These are phyloP conservation scores for Croton setiger DNA, from an alignment of 441 rosid species.

Conservation along the genomic window DNA sequence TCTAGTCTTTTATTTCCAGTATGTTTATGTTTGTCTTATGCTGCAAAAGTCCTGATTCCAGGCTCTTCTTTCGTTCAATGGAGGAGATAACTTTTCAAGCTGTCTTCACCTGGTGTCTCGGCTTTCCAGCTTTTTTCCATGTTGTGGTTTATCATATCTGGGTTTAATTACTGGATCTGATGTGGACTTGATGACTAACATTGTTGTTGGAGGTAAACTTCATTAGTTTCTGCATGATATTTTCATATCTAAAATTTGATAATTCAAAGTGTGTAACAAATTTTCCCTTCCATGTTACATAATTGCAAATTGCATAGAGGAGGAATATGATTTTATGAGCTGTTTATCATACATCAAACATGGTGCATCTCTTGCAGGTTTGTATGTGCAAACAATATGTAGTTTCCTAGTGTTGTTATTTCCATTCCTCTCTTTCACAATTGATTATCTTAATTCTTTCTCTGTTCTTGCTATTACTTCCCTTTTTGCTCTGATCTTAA, in stretches of 20 bases:
- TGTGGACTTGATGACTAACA: conserved; percentile 36
- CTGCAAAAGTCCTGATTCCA: conserved; percentile 30
- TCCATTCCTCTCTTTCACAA: background rate
- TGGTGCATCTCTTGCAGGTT: conserved; percentile 81
- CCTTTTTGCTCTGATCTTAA: conserved; percentile 21
- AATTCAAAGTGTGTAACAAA: background rate
- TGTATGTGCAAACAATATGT: conserved; percentile 16
- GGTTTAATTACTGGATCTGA: conserved; percentile 69
- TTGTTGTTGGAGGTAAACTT: conserved; percentile 44
- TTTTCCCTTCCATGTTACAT: conserved; percentile 9
- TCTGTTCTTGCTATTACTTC: conserved; percentile 4
- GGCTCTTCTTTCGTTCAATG: conserved; percentile 62
- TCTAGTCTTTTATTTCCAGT: background rate
- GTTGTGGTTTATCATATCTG: conserved; percentile 56
- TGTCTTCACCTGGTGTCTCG: conserved; percentile 39
- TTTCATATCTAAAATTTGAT: conserved; percentile 7
- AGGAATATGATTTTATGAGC: conserved; percentile 42
- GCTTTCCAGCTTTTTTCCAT: conserved; percentile 46
- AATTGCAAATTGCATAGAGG: conserved; percentile 36
- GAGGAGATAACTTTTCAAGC: conserved; percentile 33
- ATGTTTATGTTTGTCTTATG: conserved; percentile 1
- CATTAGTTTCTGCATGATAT: conserved; percentile 1
- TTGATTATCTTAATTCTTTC: conserved; percentile 5
- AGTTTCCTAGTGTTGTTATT: conserved; percentile 1
- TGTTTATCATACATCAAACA: conserved; percentile 47